Evolutionary conservation across 2,329 filamentous ascomycete species (phyloP).

Genomic region (Sclerotinia sclerotiorum): DNA sequence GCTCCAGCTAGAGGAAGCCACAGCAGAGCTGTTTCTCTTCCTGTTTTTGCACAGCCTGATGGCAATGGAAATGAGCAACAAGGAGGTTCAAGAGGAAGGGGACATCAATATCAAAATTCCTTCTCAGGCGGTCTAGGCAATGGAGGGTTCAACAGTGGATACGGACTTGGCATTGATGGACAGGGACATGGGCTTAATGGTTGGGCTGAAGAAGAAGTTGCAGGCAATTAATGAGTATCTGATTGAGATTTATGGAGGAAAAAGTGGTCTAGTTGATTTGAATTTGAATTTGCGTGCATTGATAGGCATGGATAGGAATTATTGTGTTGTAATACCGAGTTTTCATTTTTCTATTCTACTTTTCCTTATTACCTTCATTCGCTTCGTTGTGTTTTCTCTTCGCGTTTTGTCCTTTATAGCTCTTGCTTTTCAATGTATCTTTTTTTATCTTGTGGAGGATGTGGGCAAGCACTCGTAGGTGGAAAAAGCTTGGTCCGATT

Average conservation of each 20-base stretch:
- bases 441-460: neutral
- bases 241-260: constrained; percentile 11
- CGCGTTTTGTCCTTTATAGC: neutral
- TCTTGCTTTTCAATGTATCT: constrained; percentile 6
- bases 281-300: constrained; percentile 15
- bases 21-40: constrained; percentile 78
- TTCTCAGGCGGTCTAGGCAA: constrained; percentile 44
- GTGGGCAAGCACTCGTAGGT: neutral
- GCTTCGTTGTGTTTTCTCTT: constrained; percentile 19
- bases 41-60: constrained; percentile 61
- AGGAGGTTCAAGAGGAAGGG: constrained; percentile 46
- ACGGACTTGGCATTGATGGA: constrained; percentile 62
- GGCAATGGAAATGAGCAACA: constrained; percentile 45
- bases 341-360: constrained; percentile 5
- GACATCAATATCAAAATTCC: constrained; percentile 66
- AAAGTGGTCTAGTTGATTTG: constrained; percentile 9
- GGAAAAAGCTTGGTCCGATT: neutral
- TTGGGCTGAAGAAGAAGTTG: constrained; percentile 60
- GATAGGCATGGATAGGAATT: constrained; percentile 15
- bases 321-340: constrained; percentile 21
- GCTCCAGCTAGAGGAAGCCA: constrained; percentile 68
- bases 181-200: constrained; percentile 59
- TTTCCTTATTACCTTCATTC: constrained; percentile 17
- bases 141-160: constrained; percentile 44
- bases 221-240: constrained; percentile 24